Evolutionary conservation across 345 rosid species (phyloP).

Genomic region (Eutrema japonicum): DNA sequence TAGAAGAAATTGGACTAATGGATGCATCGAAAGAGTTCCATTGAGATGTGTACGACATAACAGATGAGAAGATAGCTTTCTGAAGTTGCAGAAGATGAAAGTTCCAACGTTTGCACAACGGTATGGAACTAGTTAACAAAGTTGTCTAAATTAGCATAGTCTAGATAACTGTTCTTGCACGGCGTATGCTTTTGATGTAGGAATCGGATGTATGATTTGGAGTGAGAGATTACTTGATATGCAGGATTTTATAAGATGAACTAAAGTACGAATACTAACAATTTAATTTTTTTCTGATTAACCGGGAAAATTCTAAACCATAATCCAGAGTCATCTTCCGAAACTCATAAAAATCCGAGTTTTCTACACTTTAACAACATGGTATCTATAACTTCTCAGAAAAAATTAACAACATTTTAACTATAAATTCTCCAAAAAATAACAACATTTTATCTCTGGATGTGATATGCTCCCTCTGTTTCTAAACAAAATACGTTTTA

Average conservation of each 20-base stretch:
- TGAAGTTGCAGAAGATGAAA: conserved; percentile 45
- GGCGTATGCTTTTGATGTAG: conserved; percentile 53
- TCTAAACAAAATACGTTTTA: too few relatives aligned
- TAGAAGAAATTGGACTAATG: conserved; percentile 45
- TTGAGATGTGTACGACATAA: conserved; percentile 43
- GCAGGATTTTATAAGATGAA: conserved; percentile 19
- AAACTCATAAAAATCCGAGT: too few relatives aligned
- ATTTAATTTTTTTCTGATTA: too few relatives aligned
- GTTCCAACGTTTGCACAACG: conserved; percentile 49
- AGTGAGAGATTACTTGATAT: conserved; percentile 47
- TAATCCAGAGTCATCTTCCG: too few relatives aligned
- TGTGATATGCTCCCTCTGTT: too few relatives aligned
- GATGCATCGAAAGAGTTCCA: conserved; percentile 50
- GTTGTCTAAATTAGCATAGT: conserved; percentile 47
- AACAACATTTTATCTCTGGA: too few relatives aligned
- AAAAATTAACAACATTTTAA: too few relatives aligned
- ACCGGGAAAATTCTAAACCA: too few relatives aligned
- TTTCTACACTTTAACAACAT: too few relatives aligned
- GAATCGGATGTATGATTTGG: conserved; percentile 59
- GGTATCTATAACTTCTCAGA: too few relatives aligned
- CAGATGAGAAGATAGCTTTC: conserved; percentile 51
- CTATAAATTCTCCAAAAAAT: too few relatives aligned
- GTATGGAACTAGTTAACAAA: conserved; percentile 17
- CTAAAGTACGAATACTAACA: too few relatives aligned
- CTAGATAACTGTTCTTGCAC: conserved; percentile 54